Evolutionary conservation across 257 asterid genomes (phyloP).

Genomic region (Asclepias syriaca): DNA sequence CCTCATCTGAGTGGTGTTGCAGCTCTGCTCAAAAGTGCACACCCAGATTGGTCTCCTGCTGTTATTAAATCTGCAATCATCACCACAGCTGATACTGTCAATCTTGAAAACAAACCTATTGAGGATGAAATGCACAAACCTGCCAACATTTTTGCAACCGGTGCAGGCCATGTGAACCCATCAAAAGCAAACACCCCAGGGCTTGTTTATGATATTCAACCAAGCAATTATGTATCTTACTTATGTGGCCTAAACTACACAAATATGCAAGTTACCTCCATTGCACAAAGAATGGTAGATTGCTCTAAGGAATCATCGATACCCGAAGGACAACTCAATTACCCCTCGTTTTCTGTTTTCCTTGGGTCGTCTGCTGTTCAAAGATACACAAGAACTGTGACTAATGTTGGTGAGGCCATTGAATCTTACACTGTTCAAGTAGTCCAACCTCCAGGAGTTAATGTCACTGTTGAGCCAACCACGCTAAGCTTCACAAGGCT

Average conservation of each 20-base stretch:
- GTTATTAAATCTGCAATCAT: constrained; percentile 17
- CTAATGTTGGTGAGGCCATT: constrained; percentile 15
- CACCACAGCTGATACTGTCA: constrained; percentile 14
- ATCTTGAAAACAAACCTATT: constrained; percentile 6
- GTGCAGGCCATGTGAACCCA: constrained; percentile 23
- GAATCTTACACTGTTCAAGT: constrained; percentile 7
- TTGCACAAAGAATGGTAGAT: not conserved
- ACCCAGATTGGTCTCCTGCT: constrained; percentile 22
- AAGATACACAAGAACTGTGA: constrained; percentile 11
- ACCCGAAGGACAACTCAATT: constrained; percentile 16
- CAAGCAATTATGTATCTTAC: constrained; percentile 11
- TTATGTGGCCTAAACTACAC: constrained; percentile 18
- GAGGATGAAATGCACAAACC: constrained; percentile 1
- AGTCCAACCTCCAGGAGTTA: constrained; percentile 13
- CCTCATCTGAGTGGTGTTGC: constrained; percentile 21
- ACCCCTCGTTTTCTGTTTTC: constrained; percentile 17
- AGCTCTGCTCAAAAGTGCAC: constrained; percentile 20
- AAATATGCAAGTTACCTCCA: constrained; percentile 7
- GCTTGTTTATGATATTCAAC: constrained; percentile 12
- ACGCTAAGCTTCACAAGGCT: not conserved
- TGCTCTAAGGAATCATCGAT: constrained; percentile 6
- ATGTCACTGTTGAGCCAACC: constrained; percentile 6
- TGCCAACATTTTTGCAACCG: constrained; percentile 14
- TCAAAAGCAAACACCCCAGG: constrained; percentile 18
- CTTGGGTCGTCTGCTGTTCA: not conserved